phyloP scores from a whole-genome alignment of 169 alveolate genomes.

The Babesia ovata region DNA sequence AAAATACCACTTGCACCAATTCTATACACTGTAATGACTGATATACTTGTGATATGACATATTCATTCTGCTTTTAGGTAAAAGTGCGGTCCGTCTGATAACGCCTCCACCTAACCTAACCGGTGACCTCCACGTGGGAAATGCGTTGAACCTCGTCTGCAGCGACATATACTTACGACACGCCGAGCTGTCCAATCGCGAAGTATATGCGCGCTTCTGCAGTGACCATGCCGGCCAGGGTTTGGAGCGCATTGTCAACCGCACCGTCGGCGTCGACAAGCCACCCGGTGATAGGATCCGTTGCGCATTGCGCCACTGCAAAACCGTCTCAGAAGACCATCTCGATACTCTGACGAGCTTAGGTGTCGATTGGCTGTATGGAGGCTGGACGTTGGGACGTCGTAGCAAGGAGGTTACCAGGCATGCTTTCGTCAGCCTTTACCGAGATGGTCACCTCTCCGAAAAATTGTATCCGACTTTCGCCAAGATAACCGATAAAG shows the following conservation, averaged over 20 bases:
- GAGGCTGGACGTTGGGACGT: conserved; percentile 36
- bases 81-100: conserved; percentile 20
- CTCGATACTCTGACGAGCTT: conserved; percentile 13
- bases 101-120: conserved; percentile 71
- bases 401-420: conserved; percentile 29
- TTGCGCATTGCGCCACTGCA: conserved; percentile 17
- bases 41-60: neutral
- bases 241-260: conserved; percentile 26
- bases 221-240: conserved; percentile 69
- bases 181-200: conserved; percentile 5
- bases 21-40: neutral
- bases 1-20: neutral
- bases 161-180: conserved; percentile 36
- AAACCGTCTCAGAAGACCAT: conserved; percentile 13
- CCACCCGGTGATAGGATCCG: conserved; percentile 1
- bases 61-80: neutral
- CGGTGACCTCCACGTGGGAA: conserved; percentile 67
- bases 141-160: conserved; percentile 55
- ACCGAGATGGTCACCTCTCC: conserved; percentile 3
- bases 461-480: conserved; percentile 43
- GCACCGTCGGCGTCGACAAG: neutral
- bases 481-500: neutral
- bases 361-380: conserved; percentile 53
- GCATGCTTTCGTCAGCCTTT: conserved; percentile 29
- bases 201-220: conserved; percentile 41